These are phyloP conservation scores for Yamadazyma trypodendri DNA, from an alignment of 1,139 yeast genomes.

Conservation along the genomic window DNA sequence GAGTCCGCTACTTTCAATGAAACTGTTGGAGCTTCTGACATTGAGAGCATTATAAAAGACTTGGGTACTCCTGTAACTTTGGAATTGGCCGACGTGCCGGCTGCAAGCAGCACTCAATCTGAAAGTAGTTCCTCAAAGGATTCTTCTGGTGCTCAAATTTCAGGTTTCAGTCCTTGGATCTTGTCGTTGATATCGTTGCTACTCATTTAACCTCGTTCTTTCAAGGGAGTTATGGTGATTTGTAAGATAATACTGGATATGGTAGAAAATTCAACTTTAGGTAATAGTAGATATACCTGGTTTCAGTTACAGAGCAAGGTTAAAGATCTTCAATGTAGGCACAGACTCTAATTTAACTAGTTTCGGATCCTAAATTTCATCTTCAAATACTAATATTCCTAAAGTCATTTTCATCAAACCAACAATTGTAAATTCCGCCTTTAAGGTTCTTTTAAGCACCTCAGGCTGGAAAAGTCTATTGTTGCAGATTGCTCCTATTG, in stretches of 20 bases:
- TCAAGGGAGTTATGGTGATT: no score
- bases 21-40: constrained; percentile 30
- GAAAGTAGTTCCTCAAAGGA: constrained; percentile 19
- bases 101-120: constrained; percentile 17
- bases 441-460: neutral
- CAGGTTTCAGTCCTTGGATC: constrained; percentile 4
- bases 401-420: no score
- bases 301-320: no score
- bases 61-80: constrained; percentile 25
- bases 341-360: no score
- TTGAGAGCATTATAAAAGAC: constrained; percentile 34
- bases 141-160: constrained; percentile 18
- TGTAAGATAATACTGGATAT: no score
- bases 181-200: neutral
- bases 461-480: neutral
- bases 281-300: no score
- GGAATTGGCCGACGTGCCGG: constrained; percentile 22
- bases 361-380: no score
- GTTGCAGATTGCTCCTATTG: constrained; percentile 6
- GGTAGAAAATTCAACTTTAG: no score
- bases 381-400: no score
- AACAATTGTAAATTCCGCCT: neutral
- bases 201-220: neutral
- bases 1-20: constrained; percentile 51
- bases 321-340: no score